A percentile compares a stretch with the other conserved stretches of the same genome.
These are phyloP conservation scores for Sonneratia caseolaris DNA, from an alignment of 345 rosid species.

Conservation along the genomic window DNA sequence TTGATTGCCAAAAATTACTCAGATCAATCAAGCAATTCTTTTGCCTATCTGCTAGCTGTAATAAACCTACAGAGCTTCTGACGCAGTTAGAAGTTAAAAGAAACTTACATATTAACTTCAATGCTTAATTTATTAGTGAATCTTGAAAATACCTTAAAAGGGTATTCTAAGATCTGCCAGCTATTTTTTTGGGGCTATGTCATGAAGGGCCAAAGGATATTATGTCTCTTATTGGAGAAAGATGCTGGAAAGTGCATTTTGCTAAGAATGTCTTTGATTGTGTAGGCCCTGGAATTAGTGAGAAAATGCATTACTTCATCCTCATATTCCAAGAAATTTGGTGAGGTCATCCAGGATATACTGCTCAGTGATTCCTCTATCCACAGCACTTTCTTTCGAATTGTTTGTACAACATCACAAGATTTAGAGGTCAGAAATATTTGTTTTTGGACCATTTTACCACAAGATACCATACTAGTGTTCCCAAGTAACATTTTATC, in stretches of 20 bases:
- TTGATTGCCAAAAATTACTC: background rate
- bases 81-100: too few species aligned
- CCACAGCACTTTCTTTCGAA: conserved; percentile 51
- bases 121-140: background rate
- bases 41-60: background rate
- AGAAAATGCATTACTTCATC: conserved; percentile 49
- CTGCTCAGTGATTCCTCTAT: conserved; percentile 77
- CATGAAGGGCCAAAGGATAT: background rate
- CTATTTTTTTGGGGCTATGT: background rate
- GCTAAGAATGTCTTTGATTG: conserved; percentile 8
- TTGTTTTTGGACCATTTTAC: conserved; percentile 1
- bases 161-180: background rate
- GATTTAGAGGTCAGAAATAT: conserved; percentile 64
- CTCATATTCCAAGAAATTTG: conserved; percentile 42
- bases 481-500: conserved; percentile 8
- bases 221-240: background rate
- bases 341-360: conserved; percentile 45
- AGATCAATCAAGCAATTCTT: background rate
- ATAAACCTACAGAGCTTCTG: too few species aligned
- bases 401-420: conserved; percentile 60
- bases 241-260: conserved; percentile 3
- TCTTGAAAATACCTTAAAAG: background rate
- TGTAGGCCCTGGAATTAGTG: conserved; percentile 67
- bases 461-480: background rate
- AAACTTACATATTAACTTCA: too few species aligned